These are phyloP conservation scores for Saturnispora hagleri DNA, from an alignment of 805 yeast species.

Conservation along the genomic window DNA sequence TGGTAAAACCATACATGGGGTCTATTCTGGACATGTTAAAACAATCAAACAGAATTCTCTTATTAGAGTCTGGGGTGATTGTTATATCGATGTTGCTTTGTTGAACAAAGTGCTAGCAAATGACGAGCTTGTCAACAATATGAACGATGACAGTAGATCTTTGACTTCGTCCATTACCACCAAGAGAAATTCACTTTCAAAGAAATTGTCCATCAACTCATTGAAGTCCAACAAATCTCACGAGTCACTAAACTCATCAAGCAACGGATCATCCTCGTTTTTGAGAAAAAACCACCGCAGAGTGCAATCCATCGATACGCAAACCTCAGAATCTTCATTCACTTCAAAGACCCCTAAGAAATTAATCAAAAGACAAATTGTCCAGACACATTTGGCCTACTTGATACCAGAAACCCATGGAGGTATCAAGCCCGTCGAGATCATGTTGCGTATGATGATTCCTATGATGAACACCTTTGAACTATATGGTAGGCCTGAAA, in stretches of 20 bases:
- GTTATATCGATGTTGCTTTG: constrained; percentile 35
- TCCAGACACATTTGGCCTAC: constrained; percentile 24
- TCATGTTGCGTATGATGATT: constrained; percentile 58
- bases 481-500: constrained; percentile 66
- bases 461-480: constrained; percentile 65
- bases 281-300: constrained; percentile 15
- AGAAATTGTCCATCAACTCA: constrained; percentile 24
- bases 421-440: constrained; percentile 63
- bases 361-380: constrained; percentile 18
- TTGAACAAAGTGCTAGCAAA: constrained; percentile 10
- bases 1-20: constrained; percentile 40
- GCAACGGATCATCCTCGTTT: constrained; percentile 10
- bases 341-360: constrained; percentile 18
- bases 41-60: constrained; percentile 50
- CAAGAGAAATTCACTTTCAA: constrained; percentile 14
- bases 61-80: constrained; percentile 46
- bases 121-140: constrained; percentile 15
- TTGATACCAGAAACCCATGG: constrained; percentile 62
- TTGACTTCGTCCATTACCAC: neutral
- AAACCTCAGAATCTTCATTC: constrained; percentile 20
- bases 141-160: constrained; percentile 16
- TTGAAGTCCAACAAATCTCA: constrained; percentile 14
- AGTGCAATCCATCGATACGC: constrained; percentile 22
- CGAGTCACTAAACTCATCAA: constrained; percentile 11
- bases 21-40: constrained; percentile 48